Base-by-base conservation (phyloP, 192 early-diverging fungal species). In the Coemansia asiatica region DNA sequence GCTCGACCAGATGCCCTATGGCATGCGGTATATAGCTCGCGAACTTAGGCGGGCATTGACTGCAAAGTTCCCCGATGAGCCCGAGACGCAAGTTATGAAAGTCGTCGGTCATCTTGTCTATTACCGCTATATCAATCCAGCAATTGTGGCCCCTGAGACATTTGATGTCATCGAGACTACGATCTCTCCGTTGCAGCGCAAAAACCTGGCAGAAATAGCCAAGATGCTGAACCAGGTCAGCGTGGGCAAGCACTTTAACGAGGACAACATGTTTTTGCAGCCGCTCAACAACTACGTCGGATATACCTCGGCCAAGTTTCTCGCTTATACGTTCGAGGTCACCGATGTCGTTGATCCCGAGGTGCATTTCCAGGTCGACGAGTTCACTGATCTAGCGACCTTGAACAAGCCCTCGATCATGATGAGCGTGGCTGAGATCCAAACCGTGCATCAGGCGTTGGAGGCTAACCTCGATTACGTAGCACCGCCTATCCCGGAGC, bases 71-170 rank as follows among this genome's bases (percentile, higher is more conserved):
- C 90, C 90, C 0, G 79, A 88, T 0, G 88, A 93, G 69, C 74
- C 86, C 10, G 90, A 93, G 56, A 85, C 85, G 27, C 89, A 91
- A 60, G 90, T 98, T 49, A 87, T 90, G 56, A 92, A 90, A 69
- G 85, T 95, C 31, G 88, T 99, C 29, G 95, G 96, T 3, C 92
- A 99, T 63, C 79, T 98, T 64, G 88, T 99, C 23, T 99, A 96
- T 83, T 98, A 99, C 78, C 89, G 95, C 36, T 99, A 98, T 78
- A 91, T 99, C 72, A 98, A 95, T 79, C 98, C 98, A 21, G 96
- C 92, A 4, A 97, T 99, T 63, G 87, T 95, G 81, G 93, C 97
- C 21, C 98, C 98, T 26, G 98, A 99, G 71, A 88, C 89, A 19
- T 98, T 94, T 65, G 95, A 96, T 72, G 93, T 98, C 56, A 91